Percentiles rank a stretch among this genome's conserved stretches.
Conservation (phyloP, 164 flowering plant genomes). For the Akebia trifoliata region DNA sequence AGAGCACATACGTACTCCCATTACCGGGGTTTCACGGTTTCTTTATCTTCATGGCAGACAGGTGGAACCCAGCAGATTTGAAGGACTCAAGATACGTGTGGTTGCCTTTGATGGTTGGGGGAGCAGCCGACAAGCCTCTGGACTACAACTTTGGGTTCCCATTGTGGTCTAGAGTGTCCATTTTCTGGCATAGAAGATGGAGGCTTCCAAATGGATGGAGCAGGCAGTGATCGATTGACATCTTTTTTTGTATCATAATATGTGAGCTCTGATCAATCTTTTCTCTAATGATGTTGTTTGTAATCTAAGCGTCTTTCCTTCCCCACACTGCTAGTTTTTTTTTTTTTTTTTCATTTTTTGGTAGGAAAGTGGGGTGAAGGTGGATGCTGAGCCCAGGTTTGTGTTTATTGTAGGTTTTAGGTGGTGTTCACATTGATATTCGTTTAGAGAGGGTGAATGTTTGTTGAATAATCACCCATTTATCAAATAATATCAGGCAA, state of each 20-base stretch:
- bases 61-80: slow-evolving; percentile 87
- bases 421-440: too few relatives aligned
- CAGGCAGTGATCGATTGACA: too few relatives aligned
- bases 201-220: slow-evolving; percentile 58
- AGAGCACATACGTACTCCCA: slow-evolving; percentile 82
- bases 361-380: too few relatives aligned
- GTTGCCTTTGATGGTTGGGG: slow-evolving; percentile 79
- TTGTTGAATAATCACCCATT: too few relatives aligned
- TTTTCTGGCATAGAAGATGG: slow-evolving; percentile 97
- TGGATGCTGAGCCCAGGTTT: too few relatives aligned
- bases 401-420: too few relatives aligned
- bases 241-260: background rate
- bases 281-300: too few relatives aligned
- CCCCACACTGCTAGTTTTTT: too few relatives aligned
- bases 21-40: slow-evolving; percentile 52
- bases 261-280: slow-evolving; percentile 1
- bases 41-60: slow-evolving; percentile 86
- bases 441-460: too few relatives aligned
- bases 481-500: too few relatives aligned
- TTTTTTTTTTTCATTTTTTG: too few relatives aligned
- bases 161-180: slow-evolving; percentile 85
- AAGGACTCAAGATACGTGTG: slow-evolving; percentile 90
- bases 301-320: too few relatives aligned
- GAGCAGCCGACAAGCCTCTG: slow-evolving; percentile 74
- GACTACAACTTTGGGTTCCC: slow-evolving; percentile 90